phyloP scores from a whole-genome alignment of 2,329 filamentous ascomycete genomes.

The Diaporthe caulivora region DNA sequence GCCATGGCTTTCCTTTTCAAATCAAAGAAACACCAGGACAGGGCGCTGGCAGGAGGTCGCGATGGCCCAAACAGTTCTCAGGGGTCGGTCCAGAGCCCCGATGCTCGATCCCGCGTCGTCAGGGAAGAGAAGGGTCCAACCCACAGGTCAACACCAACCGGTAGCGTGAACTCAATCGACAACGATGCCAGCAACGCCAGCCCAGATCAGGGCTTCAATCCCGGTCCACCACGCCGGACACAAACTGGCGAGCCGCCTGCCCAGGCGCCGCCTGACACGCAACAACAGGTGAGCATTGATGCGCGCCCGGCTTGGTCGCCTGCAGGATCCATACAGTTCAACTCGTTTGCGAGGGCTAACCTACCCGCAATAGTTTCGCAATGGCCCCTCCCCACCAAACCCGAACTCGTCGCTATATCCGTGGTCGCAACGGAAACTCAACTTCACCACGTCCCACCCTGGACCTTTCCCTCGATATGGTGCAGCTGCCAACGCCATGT shows the following conservation, averaged over 20 bases:
- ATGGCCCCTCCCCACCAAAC: conserved; percentile 62
- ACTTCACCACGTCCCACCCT: conserved; percentile 83
- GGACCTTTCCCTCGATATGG: conserved; percentile 97
- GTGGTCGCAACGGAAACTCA: conserved; percentile 92
- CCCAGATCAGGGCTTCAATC: conserved; percentile 73
- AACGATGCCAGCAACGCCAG: conserved; percentile 69
- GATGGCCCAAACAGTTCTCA: conserved; percentile 63
- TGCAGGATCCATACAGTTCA: neutral
- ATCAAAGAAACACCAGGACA: conserved; percentile 81
- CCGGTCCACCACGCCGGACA: conserved; percentile 48
- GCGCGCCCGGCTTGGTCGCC: neutral
- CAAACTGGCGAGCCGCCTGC: conserved; percentile 57
- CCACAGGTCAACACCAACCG: conserved; percentile 79
- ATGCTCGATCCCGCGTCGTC: conserved; percentile 61
- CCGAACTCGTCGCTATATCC: conserved; percentile 89
- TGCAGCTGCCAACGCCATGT: conserved; percentile 90
- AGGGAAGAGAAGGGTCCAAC: conserved; percentile 67
- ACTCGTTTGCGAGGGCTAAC: conserved; percentile 34
- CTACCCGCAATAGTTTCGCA: conserved; percentile 61
- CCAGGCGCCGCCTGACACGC: conserved; percentile 56
- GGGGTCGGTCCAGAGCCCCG: conserved; percentile 62
- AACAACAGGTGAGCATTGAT: conserved; percentile 54
- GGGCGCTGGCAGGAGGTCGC: conserved; percentile 64
- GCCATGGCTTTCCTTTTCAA: conserved; percentile 87
- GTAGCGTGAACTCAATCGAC: conserved; percentile 80